Evolutionary conservation across 768 basidiomycete genomes (phyloP).

Genomic region (Megacollybia marginata): DNA sequence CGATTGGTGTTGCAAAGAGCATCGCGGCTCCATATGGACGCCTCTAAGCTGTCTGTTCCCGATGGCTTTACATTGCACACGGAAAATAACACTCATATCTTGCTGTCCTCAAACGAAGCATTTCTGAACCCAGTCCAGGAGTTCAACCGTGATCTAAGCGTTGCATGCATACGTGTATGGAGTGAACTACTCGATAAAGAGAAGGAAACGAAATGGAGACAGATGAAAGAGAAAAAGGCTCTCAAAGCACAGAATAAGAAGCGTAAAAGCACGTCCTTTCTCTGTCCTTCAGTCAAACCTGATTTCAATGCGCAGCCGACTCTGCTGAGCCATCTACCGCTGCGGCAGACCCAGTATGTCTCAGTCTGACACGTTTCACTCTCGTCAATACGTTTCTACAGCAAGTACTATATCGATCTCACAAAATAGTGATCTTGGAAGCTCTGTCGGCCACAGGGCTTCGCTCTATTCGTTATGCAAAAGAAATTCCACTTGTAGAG

Average conservation of each 20-base stretch:
- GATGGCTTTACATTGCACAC: slow-evolving; percentile 74
- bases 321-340: neutral
- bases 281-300: neutral
- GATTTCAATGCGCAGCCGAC: neutral
- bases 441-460: slow-evolving; percentile 95
- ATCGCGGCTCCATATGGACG: too few species aligned
- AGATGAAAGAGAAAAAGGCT: slow-evolving; percentile 40
- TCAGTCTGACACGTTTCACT: too few species aligned
- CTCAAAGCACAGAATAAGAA: slow-evolving; percentile 32
- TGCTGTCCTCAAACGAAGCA: slow-evolving; percentile 75
- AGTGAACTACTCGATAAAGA: slow-evolving; percentile 60
- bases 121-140: slow-evolving; percentile 98
- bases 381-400: neutral
- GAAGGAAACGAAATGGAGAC: slow-evolving; percentile 58
- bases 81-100: slow-evolving; percentile 76
- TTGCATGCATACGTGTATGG: slow-evolving; percentile 88
- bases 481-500: slow-evolving; percentile 91
- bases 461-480: slow-evolving; percentile 93
- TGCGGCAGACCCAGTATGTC: neutral
- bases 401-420: slow-evolving; percentile 39
- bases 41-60: slow-evolving; percentile 32
- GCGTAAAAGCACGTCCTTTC: slow-evolving; percentile 32
- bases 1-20: too few species aligned
- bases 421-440: slow-evolving; percentile 78
- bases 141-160: slow-evolving; percentile 92